Evolutionary conservation across 139 green algal species (phyloP).

Genomic region (Zygnema circumcarinatum): DNA sequence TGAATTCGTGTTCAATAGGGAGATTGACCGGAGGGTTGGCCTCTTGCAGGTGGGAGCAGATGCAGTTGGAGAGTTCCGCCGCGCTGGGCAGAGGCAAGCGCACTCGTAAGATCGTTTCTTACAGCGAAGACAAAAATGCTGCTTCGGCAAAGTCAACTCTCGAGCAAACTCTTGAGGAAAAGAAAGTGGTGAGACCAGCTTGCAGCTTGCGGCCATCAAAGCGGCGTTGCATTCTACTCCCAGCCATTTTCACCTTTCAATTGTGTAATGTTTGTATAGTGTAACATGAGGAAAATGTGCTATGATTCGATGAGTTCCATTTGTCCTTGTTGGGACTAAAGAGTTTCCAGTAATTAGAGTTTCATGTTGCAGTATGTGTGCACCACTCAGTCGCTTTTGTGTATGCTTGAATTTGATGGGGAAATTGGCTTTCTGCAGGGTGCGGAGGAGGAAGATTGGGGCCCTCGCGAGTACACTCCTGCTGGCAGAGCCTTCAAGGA

Average conservation of each 20-base stretch:
- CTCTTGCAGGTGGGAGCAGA: conserved; percentile 54
- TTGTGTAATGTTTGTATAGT: no score
- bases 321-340: no score
- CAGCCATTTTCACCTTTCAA: no score
- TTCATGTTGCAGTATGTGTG: no score
- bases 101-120: conserved; percentile 31
- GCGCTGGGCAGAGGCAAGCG: conserved; percentile 50
- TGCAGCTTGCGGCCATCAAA: no score
- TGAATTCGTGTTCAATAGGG: no score
- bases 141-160: background rate
- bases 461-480: conserved; percentile 9
- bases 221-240: no score
- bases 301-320: no score
- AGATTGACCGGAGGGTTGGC: no score
- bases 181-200: background rate
- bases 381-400: no score
- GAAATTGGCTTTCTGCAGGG: background rate
- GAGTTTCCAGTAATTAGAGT: no score
- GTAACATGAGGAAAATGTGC: no score
- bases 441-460: conserved; percentile 21
- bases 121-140: conserved; percentile 46
- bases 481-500: conserved; percentile 43
- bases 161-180: background rate
- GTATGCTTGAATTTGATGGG: background rate
- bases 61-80: conserved; percentile 35